Conservation (phyloP, 352 stramenopile genomes). For the Phytophthora aleatoria region DNA sequence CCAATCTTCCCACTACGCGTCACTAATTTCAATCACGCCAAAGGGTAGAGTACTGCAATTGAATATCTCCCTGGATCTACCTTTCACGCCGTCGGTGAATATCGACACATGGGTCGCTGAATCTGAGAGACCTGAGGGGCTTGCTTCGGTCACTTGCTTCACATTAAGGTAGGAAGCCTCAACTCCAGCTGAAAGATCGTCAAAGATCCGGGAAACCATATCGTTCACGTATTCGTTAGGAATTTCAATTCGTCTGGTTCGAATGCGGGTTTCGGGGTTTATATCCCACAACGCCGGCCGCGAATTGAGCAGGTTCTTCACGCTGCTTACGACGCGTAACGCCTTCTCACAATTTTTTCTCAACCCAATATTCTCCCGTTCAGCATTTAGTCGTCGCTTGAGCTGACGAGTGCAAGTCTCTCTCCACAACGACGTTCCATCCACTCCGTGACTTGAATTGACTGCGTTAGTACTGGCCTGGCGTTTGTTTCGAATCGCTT, state of each 20-base stretch:
- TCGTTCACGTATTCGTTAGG: slow-evolving; percentile 12
- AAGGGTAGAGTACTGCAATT: slow-evolving; percentile 1
- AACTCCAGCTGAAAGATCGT: slow-evolving; percentile 28
- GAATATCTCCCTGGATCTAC: neutral
- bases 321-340: slow-evolving; percentile 14
- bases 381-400: slow-evolving; percentile 11
- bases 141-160: neutral
- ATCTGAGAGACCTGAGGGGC: neutral
- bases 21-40: slow-evolving; percentile 1
- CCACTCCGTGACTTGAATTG: neutral
- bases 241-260: slow-evolving; percentile 20
- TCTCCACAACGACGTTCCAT: neutral
- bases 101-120: neutral
- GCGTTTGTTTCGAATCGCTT: neutral
- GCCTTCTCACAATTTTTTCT: slow-evolving; percentile 22
- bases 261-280: slow-evolving; percentile 1
- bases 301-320: slow-evolving; percentile 25
- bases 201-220: slow-evolving; percentile 19
- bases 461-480: neutral
- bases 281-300: slow-evolving; percentile 10
- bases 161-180: slow-evolving; percentile 27
- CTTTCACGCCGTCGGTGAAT: neutral
- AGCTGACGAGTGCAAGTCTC: slow-evolving; percentile 16
- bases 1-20: slow-evolving; percentile 18
- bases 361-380: slow-evolving; percentile 32